phyloP scores from a whole-genome alignment of 1,284 basidiomycete species.

The Phylloboletellus chloephorus region DNA sequence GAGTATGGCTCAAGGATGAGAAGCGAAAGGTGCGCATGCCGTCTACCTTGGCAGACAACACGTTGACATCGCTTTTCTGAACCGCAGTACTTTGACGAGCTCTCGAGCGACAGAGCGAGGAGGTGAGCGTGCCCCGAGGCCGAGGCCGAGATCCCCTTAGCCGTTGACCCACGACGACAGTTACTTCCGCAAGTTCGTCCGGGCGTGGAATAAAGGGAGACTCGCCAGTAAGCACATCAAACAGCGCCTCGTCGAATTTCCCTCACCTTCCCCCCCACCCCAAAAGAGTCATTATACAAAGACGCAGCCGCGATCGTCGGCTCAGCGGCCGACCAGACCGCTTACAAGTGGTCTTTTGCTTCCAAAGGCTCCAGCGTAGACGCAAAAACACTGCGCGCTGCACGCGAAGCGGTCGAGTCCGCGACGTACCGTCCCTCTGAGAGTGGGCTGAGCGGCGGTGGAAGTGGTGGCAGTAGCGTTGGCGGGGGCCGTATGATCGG shows the following conservation, averaged over 20 bases:
- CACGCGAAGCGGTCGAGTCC: constrained; percentile 53
- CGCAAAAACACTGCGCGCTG: constrained; percentile 48
- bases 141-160: no score
- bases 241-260: no score
- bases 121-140: constrained; percentile 44
- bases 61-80: constrained; percentile 1
- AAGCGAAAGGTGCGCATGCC: constrained; percentile 51
- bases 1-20: constrained; percentile 72
- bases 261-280: no score
- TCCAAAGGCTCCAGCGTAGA: constrained; percentile 46
- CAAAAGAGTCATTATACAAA: constrained; percentile 51
- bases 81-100: constrained; percentile 67
- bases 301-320: constrained; percentile 49
- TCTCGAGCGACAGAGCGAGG: constrained; percentile 67
- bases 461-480: constrained; percentile 14
- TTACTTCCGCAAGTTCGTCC: constrained; percentile 80
- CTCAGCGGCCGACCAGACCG: constrained; percentile 53
- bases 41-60: neutral
- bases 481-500: constrained; percentile 47
- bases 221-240: constrained; percentile 46
- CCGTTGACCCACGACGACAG: no score
- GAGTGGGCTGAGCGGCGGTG: constrained; percentile 26
- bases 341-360: constrained; percentile 58
- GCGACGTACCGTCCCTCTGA: constrained; percentile 45
- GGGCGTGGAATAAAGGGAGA: constrained; percentile 75